A percentile compares a stretch with the other conserved stretches of the same genome.
These are phyloP conservation scores for Houttuynia cordata DNA, from an alignment of 164 flowering plant genomes.

Conservation along the genomic window DNA sequence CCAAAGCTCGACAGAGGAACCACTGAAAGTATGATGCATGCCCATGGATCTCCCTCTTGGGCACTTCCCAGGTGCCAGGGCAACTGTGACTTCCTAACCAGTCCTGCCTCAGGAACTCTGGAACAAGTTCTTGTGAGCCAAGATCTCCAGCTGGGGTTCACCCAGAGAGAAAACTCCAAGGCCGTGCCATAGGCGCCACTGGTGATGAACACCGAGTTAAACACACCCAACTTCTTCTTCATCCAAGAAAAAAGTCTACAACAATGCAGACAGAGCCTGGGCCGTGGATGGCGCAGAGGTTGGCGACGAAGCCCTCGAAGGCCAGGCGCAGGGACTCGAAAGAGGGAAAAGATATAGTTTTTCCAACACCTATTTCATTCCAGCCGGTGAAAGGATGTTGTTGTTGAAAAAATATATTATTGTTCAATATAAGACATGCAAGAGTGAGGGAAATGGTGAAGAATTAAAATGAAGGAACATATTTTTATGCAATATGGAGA, in stretches of 20 bases:
- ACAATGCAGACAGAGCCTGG: constrained; percentile 6
- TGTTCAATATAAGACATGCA: too few species aligned
- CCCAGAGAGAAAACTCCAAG: constrained; percentile 6
- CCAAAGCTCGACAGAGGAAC: too few species aligned
- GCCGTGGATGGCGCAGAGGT: neutral
- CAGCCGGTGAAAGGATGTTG: too few species aligned
- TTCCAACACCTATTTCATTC: too few species aligned
- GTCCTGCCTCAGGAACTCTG: constrained; percentile 5
- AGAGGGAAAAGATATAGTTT: too few species aligned
- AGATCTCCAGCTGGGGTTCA: constrained; percentile 1
- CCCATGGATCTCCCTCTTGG: neutral
- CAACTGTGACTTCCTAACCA: constrained; percentile 7
- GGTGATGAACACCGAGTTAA: constrained; percentile 1
- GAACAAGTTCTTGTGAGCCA: constrained; percentile 4
- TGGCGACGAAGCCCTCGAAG: constrained; percentile 5
- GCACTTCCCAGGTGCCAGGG: constrained; percentile 1
- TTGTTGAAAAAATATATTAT: too few species aligned
- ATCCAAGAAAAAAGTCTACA: constrained; percentile 9
- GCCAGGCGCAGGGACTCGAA: constrained; percentile 7
- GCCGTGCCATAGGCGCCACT: constrained; percentile 13
- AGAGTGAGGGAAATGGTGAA: too few species aligned
- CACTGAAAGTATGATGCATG: too few species aligned
- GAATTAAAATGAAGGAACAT: too few species aligned
- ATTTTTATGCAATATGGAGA: too few species aligned
- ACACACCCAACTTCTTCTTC: constrained; percentile 1